phyloP scores from a whole-genome alignment of 2,329 filamentous ascomycete species.

The Penicillium sp. region DNA sequence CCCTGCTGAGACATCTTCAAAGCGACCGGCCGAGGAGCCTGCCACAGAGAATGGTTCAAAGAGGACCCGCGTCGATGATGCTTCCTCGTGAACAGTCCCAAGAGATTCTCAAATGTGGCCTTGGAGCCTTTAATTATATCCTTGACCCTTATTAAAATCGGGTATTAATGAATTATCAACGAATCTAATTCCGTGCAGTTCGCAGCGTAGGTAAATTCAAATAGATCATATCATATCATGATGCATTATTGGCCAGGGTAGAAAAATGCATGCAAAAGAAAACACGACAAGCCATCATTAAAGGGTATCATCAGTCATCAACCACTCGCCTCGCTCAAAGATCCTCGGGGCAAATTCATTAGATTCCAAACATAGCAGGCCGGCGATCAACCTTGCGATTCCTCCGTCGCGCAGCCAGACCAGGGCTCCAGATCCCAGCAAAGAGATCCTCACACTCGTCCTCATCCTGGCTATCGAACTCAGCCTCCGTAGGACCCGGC shows the following conservation, averaged over 20 bases:
- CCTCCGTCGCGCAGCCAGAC: slow-evolving; percentile 50
- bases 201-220: background rate
- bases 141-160: background rate
- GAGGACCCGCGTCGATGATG: slow-evolving; percentile 26
- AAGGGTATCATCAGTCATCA: slow-evolving; percentile 1
- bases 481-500: slow-evolving; percentile 39
- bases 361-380: slow-evolving; percentile 27
- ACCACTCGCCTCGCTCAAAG: background rate
- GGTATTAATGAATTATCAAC: slow-evolving; percentile 3
- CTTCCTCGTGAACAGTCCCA: background rate
- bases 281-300: background rate
- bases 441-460: slow-evolving; percentile 69
- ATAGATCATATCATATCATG: background rate
- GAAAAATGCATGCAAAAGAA: background rate
- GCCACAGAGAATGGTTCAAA: slow-evolving; percentile 26
- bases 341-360: slow-evolving; percentile 4
- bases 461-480: slow-evolving; percentile 67
- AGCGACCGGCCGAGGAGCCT: slow-evolving; percentile 30
- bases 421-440: slow-evolving; percentile 61
- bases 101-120: background rate
- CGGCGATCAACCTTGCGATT: slow-evolving; percentile 40
- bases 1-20: slow-evolving; percentile 19
- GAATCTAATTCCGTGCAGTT: background rate
- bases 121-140: background rate
- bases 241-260: background rate